Conservation (phyloP, 176 grass and related monocot species). For the Zoysia pacifica region DNA sequence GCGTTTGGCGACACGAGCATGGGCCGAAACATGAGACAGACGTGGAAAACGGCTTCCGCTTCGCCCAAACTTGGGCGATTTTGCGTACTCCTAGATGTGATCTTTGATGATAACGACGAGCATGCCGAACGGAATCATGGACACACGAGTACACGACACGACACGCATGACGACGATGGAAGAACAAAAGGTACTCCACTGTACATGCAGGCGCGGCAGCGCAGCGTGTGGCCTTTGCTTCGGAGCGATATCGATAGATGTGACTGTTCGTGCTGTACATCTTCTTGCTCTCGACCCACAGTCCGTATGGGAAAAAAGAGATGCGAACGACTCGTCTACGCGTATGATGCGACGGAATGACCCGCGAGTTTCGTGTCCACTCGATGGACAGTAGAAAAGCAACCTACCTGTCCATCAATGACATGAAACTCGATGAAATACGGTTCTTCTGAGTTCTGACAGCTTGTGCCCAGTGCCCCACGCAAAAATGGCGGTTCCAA, state of each 20-base stretch:
- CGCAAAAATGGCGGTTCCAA: constrained; percentile 36
- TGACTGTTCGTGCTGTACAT: background rate
- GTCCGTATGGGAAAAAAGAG: background rate
- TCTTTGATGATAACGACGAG: no score
- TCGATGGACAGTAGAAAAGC: background rate
- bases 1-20: no score
- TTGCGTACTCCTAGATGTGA: no score
- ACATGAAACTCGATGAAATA: background rate
- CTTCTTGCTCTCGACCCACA: background rate
- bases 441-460: constrained; percentile 14
- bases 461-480: constrained; percentile 20
- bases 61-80: no score
- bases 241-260: background rate
- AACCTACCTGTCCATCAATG: background rate
- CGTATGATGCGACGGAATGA: background rate
- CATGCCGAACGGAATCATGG: no score
- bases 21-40: no score
- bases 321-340: background rate
- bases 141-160: no score
- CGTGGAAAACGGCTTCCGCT: no score
- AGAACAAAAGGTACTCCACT: no score
- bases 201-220: no score
- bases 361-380: background rate
- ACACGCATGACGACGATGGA: no score
- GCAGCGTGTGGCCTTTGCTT: background rate